Base-by-base conservation (phyloP, 2,329 filamentous ascomycete species). In the Fusarium siculi region DNA sequence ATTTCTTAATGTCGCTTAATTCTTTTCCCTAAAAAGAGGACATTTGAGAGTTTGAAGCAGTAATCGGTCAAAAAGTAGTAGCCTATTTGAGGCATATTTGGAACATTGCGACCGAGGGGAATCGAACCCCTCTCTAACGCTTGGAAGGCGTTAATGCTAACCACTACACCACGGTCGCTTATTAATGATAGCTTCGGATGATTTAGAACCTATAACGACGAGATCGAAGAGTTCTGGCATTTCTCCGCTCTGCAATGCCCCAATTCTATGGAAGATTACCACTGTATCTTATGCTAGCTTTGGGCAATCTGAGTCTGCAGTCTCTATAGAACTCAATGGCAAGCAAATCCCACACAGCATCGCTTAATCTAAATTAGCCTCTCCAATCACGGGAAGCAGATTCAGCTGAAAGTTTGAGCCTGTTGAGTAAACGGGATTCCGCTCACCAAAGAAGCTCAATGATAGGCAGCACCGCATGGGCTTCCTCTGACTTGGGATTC, bases 141-240 rank as follows among this genome's bases (percentile, higher is more conserved):
- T 66, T 66, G 63, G 63, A 66, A 66, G 63, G 63, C 63, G 63
- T 66, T 66, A 66, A 66, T 66, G 63, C 63, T 66, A 64, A 66
- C 63, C 63, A 66, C 63, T 66, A 66, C 63, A 66, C 63, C 63
- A 66, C 42, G 59, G 63, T 64, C 49, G 63, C 63, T 63, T 25
- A 19, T 53, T 39, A 44, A 40, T 23, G 52, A 21, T 32, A 15
- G 2, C 0, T 2, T 2, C 3, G 4, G 2, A 4, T 23, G 1
- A 4, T 3, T 1, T 4, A 5, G 3, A 5, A 0, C 0, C 6
- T 36, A 52, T 52, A 34, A 15, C 0, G 11, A 15, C 4, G 1
- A 8, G 9, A 10, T 19, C 2, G 1, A 0, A 25, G 15, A 32
- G 4, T 4, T 23, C 16, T 14, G 10, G 15, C n/a, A 52, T 25